Evolutionary conservation across 1,284 basidiomycete genomes (phyloP).

Genomic region (Hymenochaete sp.): DNA sequence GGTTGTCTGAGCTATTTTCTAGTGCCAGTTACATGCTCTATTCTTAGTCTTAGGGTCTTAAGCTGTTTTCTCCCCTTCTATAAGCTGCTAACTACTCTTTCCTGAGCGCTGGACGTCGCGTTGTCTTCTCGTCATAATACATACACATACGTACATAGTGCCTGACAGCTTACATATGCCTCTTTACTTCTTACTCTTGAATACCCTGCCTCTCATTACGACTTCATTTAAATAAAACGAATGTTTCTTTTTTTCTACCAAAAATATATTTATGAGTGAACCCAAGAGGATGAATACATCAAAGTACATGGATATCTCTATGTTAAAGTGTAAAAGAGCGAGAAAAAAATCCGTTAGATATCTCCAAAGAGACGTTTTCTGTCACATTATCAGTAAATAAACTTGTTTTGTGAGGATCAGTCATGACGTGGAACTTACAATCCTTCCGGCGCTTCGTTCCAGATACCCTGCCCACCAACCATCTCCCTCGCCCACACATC

Average conservation of each 20-base stretch:
- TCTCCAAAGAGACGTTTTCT: slow-evolving; percentile 66
- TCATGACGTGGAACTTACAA: slow-evolving; percentile 51
- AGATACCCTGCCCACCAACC: slow-evolving; percentile 63
- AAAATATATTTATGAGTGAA: background rate
- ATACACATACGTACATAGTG: no score
- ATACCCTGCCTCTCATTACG: background rate
- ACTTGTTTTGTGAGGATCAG: background rate
- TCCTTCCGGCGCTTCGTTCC: slow-evolving; percentile 69
- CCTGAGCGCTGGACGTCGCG: slow-evolving; percentile 1
- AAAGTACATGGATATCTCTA: background rate
- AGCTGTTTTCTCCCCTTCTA: background rate
- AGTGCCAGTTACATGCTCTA: background rate
- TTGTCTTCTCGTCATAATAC: no score
- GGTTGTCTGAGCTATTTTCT: slow-evolving; percentile 1
- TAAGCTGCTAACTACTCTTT: background rate
- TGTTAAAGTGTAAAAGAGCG: background rate
- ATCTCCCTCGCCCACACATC: slow-evolving; percentile 95
- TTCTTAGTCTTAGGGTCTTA: background rate
- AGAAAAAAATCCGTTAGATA: slow-evolving; percentile 21
- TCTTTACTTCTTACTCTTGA: background rate
- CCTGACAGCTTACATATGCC: slow-evolving; percentile 1
- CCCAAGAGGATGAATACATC: background rate
- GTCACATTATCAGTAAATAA: no score
- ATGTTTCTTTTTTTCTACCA: no score
- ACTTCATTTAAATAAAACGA: no score